These are phyloP conservation scores for Lactarius evosmus DNA, from an alignment of 768 basidiomycete genomes.

Conservation along the genomic window DNA sequence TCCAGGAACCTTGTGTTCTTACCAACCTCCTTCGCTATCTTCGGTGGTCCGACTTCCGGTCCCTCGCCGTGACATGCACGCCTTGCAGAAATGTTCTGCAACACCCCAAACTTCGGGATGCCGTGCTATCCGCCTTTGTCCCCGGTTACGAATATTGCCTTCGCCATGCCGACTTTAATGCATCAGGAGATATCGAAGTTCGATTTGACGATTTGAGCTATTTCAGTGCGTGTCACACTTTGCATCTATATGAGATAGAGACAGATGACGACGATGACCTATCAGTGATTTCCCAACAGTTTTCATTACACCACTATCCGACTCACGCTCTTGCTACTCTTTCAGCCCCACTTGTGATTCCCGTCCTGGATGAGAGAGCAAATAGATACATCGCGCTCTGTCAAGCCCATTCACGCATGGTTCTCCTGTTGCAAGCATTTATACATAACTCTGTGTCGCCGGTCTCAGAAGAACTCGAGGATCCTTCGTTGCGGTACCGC, in stretches of 20 bases:
- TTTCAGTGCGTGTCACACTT: conserved; percentile 50
- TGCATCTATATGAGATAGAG: background rate
- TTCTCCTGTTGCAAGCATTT: conserved; percentile 68
- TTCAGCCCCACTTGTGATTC: conserved; percentile 37
- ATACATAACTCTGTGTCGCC: conserved; percentile 56
- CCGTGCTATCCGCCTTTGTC: conserved; percentile 49
- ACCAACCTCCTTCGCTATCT: conserved; percentile 34
- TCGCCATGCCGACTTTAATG: conserved; percentile 39
- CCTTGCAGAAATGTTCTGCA: conserved; percentile 37
- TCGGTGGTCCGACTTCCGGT: conserved; percentile 42
- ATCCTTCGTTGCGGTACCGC: conserved; percentile 33
- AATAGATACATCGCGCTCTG: conserved; percentile 47
- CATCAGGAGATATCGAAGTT: conserved; percentile 48
- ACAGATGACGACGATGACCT: background rate
- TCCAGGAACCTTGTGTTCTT: conserved; percentile 39
- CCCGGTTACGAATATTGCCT: conserved; percentile 53
- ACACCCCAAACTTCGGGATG: conserved; percentile 36
- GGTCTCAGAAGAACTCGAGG: conserved; percentile 34
- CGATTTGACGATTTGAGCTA: conserved; percentile 59
- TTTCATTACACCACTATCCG: conserved; percentile 68
- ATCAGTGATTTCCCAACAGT: conserved; percentile 60
- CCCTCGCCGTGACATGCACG: conserved; percentile 39
- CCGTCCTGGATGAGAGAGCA: conserved; percentile 35
- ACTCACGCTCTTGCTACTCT: conserved; percentile 59
- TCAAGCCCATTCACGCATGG: conserved; percentile 69